Evolutionary conservation across 352 stramenopile genomes (phyloP), one percentile per base, ranked within the genome.

Genomic region (Phytophthora nicotianae): DNA sequence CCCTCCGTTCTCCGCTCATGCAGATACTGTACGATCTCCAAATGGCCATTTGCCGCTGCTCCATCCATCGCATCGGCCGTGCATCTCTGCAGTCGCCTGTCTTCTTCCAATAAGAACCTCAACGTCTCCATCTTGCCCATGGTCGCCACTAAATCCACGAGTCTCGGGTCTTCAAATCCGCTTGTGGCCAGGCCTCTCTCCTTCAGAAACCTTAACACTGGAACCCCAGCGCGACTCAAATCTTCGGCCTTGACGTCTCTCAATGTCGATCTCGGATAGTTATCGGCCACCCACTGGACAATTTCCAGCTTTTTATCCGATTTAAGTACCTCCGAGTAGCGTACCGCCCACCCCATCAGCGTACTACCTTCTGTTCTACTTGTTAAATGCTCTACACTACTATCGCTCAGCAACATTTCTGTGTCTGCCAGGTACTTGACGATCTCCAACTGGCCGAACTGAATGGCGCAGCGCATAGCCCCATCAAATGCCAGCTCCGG

Each of bases 1-100:
- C 65, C 68, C 1, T 50, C 56, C 0, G 42, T 67, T 10, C 58
- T 50, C 5, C 53, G 27, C 1, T 10, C 33, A 46, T 77, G 58
- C 37, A 82, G 66, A 55, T 72, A 82, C 32, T 55, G 38, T 20
- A 79, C 67, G 26, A 79, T 63, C 17, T 70, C 50, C n/a, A 79
- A 50, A 58, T 76, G 58, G 4, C 74, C 74, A 49, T 79, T 77
- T 0, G 50, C 20, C 19, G 74, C 74, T 5, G 74, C 67, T 10
- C 57, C 67, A 52, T 82, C 70, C 70, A 80, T 68, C 1, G 68
- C 72, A n/a, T 64, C 43, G 6, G 35, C 23, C 51, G 64, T 63
- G 47, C 68, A 76, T 9, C 19, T 24, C 19, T 42, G 29, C 17
- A 26, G 6, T n/a, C 8, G 6, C 11, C 40, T 46, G 9, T 43